These are phyloP conservation scores for Pythium sukuiense DNA, from an alignment of 352 stramenopile species.

Conservation along the genomic window DNA sequence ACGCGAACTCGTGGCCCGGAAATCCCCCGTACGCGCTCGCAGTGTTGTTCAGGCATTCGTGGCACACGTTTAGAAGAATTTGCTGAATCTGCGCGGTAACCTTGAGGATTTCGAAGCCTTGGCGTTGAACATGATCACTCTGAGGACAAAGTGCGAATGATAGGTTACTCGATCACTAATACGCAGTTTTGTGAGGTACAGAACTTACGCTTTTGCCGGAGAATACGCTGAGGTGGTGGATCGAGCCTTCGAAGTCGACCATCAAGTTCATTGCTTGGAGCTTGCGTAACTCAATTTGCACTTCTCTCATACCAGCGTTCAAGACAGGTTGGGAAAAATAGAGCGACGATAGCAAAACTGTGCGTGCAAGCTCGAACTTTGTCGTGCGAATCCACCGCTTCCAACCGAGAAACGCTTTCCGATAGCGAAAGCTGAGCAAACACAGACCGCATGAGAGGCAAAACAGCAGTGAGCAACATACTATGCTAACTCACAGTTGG, in stretches of 20 bases:
- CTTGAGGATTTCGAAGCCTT: constrained; percentile 28
- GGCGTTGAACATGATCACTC: constrained; percentile 19
- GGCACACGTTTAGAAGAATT: constrained; percentile 39
- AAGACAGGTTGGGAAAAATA: constrained; percentile 56
- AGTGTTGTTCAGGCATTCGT: constrained; percentile 38
- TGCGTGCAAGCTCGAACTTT: constrained; percentile 45
- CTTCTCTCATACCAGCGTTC: constrained; percentile 33
- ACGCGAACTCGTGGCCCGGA: constrained; percentile 50
- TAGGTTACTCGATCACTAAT: neutral
- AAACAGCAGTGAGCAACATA: neutral
- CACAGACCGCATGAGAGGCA: neutral
- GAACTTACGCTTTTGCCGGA: constrained; percentile 39
- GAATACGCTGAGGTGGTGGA: constrained; percentile 35
- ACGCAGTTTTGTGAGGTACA: too few species aligned
- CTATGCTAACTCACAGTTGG: constrained; percentile 36
- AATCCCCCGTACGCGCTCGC: constrained; percentile 41
- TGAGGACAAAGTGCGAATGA: neutral
- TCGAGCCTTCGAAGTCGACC: constrained; percentile 48
- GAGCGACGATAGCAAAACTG: constrained; percentile 39
- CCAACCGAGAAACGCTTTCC: constrained; percentile 62
- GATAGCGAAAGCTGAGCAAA: constrained; percentile 55
- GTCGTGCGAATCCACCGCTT: constrained; percentile 46
- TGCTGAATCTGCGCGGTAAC: constrained; percentile 38
- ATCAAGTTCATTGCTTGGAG: constrained; percentile 39
- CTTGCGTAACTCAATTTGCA: constrained; percentile 32